phyloP scores from a whole-genome alignment of 805 yeast species.

The Cyberlindnera meyerae region DNA sequence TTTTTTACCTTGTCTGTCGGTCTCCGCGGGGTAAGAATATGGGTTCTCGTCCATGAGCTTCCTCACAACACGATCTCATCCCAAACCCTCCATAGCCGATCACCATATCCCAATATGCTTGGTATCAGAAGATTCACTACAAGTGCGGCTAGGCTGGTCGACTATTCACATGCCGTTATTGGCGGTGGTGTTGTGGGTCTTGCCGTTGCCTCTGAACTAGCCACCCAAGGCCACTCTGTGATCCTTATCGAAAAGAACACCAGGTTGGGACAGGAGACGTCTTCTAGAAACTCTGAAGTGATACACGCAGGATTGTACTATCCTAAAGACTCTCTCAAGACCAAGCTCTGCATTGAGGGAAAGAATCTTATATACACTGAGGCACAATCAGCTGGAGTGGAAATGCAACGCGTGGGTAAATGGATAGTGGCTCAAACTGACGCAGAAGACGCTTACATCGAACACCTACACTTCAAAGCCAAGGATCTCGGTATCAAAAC shows the following conservation, averaged over 20 bases:
- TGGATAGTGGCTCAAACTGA: constrained; percentile 85
- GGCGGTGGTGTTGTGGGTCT: constrained; percentile 88
- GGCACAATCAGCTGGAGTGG: constrained; percentile 43
- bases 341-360: constrained; percentile 69
- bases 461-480: constrained; percentile 47
- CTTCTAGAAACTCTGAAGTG: constrained; percentile 89
- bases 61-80: too few species aligned
- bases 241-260: constrained; percentile 70
- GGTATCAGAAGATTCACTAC: constrained; percentile 14
- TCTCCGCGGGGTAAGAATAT: not conserved
- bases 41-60: not conserved
- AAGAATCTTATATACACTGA: constrained; percentile 58
- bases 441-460: constrained; percentile 53
- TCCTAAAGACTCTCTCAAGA: constrained; percentile 63
- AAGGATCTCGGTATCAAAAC: constrained; percentile 52
- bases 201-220: constrained; percentile 71
- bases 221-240: constrained; percentile 37
- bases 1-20: constrained; percentile 1
- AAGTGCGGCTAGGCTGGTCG: constrained; percentile 25
- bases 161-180: constrained; percentile 65
- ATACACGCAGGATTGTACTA: constrained; percentile 89
- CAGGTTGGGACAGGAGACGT: constrained; percentile 71
- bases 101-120: too few species aligned
- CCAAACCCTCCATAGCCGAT: too few species aligned
- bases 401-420: constrained; percentile 65